Conservation (phyloP, 768 basidiomycete genomes). For the Lepiota venenata region DNA sequence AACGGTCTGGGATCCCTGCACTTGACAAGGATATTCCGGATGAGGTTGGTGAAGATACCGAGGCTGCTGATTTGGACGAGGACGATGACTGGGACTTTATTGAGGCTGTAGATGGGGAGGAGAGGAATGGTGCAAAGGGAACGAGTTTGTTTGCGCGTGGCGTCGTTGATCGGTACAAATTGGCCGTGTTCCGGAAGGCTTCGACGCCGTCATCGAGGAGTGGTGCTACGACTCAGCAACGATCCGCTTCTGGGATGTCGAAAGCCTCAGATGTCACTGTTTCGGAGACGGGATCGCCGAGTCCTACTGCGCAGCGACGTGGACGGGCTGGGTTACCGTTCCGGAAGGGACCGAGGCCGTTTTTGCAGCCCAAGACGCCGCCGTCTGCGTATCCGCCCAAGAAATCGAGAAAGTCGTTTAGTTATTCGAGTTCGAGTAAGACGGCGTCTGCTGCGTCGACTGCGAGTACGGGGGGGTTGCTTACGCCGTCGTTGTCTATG, state of each 20-base stretch:
- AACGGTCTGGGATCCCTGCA: constrained; percentile 82
- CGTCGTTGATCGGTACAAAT: constrained; percentile 82
- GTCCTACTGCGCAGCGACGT: constrained; percentile 53
- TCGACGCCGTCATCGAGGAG: constrained; percentile 47
- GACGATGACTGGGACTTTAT: constrained; percentile 94
- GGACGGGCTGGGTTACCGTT: constrained; percentile 67
- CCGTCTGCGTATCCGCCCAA: constrained; percentile 40
- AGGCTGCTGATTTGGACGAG: constrained; percentile 39
- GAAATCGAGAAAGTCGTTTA: constrained; percentile 34
- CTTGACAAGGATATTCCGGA: constrained; percentile 61
- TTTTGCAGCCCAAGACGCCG: constrained; percentile 69
- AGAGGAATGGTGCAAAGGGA: constrained; percentile 76
- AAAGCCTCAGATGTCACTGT: constrained; percentile 43
- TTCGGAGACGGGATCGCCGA: constrained; percentile 41
- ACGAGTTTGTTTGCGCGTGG: constrained; percentile 88
- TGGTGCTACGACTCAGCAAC: constrained; percentile 22
- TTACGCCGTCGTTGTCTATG: constrained; percentile 63
- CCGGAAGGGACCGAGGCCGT: constrained; percentile 66
- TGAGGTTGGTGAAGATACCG: constrained; percentile 46
- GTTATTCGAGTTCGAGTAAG: constrained; percentile 32
- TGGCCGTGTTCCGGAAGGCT: constrained; percentile 85
- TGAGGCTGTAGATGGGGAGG: constrained; percentile 77
- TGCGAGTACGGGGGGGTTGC: constrained; percentile 40
- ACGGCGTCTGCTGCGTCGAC: constrained; percentile 34
- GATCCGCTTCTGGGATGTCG: constrained; percentile 58